A percentile compares a stretch with the other conserved stretches of the same genome.
These are phyloP conservation scores for Ampelocalamus luodianensis DNA, from an alignment of 176 grass and related monocot genomes.

Conservation along the genomic window DNA sequence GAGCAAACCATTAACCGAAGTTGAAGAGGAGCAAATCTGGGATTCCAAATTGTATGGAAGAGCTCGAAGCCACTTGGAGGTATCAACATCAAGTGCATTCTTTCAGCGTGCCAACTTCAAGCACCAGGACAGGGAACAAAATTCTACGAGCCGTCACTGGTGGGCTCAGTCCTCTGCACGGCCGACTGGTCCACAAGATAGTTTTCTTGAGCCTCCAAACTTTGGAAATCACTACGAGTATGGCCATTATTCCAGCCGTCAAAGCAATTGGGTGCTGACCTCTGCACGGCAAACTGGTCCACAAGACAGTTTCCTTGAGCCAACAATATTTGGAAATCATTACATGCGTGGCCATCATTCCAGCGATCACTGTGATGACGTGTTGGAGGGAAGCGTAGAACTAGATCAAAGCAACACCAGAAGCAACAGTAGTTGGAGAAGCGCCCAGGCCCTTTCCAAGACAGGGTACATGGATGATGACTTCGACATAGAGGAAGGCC, in stretches of 20 bases:
- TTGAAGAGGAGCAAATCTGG: constrained; percentile 40
- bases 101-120: constrained; percentile 39
- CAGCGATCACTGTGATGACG: constrained; percentile 42
- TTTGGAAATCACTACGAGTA: constrained; percentile 27
- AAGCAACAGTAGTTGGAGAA: not conserved
- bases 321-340: constrained; percentile 22
- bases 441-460: constrained; percentile 21
- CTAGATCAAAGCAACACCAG: not conserved
- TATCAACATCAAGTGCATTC: constrained; percentile 58
- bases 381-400: constrained; percentile 30
- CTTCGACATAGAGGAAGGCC: constrained; percentile 41
- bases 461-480: constrained; percentile 47
- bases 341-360: constrained; percentile 1
- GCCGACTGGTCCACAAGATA: constrained; percentile 23
- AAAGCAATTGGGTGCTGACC: constrained; percentile 38
- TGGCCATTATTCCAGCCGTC: constrained; percentile 43
- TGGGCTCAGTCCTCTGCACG: constrained; percentile 25
- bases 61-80: constrained; percentile 43
- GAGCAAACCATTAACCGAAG: constrained; percentile 36
- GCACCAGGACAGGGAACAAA: constrained; percentile 18
- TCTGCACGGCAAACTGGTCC: not conserved
- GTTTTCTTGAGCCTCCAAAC: constrained; percentile 42
- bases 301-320: constrained; percentile 51
- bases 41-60: constrained; percentile 27
- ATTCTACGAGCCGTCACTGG: constrained; percentile 36